Base-by-base conservation (phyloP, 495 filamentous ascomycete species). In the Xylaria bambusicola region DNA sequence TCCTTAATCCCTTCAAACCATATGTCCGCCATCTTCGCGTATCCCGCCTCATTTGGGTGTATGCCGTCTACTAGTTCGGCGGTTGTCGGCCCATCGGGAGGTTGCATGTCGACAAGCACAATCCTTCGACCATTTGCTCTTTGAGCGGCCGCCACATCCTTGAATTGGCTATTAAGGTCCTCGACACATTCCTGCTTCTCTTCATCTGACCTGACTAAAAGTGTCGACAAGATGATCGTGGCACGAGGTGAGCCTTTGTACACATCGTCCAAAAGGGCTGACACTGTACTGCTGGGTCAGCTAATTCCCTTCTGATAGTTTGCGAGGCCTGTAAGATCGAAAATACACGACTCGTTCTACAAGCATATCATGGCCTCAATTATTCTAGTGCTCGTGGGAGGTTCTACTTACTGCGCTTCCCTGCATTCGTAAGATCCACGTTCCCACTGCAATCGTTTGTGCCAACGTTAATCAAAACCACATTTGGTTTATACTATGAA, bases 1-100 rank as follows among this genome's bases (percentile, higher is more conserved):
- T 53, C 48, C 36, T 64, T 44, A n/a, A 84, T 67, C 0, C 72
- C 80, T 0, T 64, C 64, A 62, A 71, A 78, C 79, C 79, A 85
- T 0, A 84, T 71, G 1, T 71, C 65, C 9, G 80, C 78, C 82
- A 85, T 84, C 61, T 77, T 73, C 40, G 61, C 56, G 47, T 84
- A 83, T 24, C 81, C 82, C 3, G 21, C 48, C 35, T 79, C 76
- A 9, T 66, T 77, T 1, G 82, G 82, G 41, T 84, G 82, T 5
- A 72, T 81, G 1, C 66, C 70, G 55, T 83, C 80, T 0, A 68
- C 65, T 42, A 84, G 52, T 40, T 82, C 74, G 13, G 23, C 50
- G 2, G 24, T 8, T 2, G 38, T 44, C 26, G 79, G 70, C 2
- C 66, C 67, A 2, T 56, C 58, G 3, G 52, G 67, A 35, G 73